A percentile compares a stretch with the other conserved stretches of the same genome.
Conservation (phyloP, 129 eudicot species). For the Saposhnikovia divaricata region DNA sequence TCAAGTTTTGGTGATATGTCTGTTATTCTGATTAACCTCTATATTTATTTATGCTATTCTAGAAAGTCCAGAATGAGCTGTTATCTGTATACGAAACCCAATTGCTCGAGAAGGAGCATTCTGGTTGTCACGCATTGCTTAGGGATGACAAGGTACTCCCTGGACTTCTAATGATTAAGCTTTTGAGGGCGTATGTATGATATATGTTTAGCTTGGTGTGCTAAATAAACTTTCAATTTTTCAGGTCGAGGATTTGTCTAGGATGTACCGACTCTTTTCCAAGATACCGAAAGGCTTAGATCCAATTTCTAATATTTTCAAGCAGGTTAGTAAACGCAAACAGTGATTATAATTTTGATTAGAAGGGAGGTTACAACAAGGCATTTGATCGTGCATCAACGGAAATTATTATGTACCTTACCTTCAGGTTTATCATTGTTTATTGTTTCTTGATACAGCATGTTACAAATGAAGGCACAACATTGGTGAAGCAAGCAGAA, state of each 20-base stretch:
- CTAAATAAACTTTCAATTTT: background rate
- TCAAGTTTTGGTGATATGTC: background rate
- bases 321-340: conserved; percentile 57
- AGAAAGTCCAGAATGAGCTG: conserved; percentile 91
- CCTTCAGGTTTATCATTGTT: conserved; percentile 9
- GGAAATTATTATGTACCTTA: background rate
- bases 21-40: background rate
- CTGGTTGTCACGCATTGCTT: conserved; percentile 91
- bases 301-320: conserved; percentile 80
- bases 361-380: background rate
- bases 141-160: conserved; percentile 83
- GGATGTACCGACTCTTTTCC: conserved; percentile 82
- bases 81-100: conserved; percentile 81
- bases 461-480: conserved; percentile 87
- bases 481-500: conserved; percentile 90
- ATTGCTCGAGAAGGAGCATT: conserved; percentile 86
- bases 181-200: background rate
- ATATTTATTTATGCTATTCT: background rate
- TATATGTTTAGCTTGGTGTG: background rate
- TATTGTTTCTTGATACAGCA: conserved; percentile 44
- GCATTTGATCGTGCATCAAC: background rate
- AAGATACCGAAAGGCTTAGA: conserved; percentile 75
- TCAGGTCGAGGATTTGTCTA: conserved; percentile 85
- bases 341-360: background rate
- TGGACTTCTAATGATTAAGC: background rate